Conservation (phyloP, 495 filamentous ascomycete genomes). For the Gamarada debralockiae region DNA sequence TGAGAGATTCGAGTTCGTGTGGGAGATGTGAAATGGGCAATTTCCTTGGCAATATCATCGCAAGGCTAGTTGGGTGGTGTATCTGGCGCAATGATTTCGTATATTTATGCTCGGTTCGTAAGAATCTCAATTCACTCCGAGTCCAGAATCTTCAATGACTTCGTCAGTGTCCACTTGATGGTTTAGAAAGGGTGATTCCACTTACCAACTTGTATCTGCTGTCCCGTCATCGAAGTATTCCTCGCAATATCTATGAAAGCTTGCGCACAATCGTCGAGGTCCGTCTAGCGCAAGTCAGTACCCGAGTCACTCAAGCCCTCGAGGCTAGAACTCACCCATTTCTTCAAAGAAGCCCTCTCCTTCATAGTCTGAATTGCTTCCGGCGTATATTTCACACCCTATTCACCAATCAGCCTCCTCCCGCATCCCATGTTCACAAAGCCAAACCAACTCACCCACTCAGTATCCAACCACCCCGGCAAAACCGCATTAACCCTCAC, state of each 20-base stretch:
- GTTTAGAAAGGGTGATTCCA: not conserved
- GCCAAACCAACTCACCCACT: slow-evolving; percentile 52
- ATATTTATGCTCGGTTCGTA: too few species aligned
- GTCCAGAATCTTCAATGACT: too few species aligned
- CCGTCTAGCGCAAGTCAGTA: slow-evolving; percentile 30
- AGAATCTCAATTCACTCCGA: too few species aligned
- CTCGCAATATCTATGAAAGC: slow-evolving; percentile 48
- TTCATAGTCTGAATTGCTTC: slow-evolving; percentile 37
- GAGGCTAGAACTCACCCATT: slow-evolving; percentile 31
- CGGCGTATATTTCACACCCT: slow-evolving; percentile 44
- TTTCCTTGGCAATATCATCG: too few species aligned
- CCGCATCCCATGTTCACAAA: not conserved
- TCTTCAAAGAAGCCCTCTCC: slow-evolving; percentile 38
- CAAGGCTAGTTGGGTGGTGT: too few species aligned
- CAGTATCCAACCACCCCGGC: slow-evolving; percentile 65
- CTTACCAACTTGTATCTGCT: slow-evolving; percentile 48
- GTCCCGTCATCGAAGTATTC: slow-evolving; percentile 56
- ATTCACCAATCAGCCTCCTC: slow-evolving; percentile 1
- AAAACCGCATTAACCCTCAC: slow-evolving; percentile 63
- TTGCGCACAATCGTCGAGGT: slow-evolving; percentile 53
- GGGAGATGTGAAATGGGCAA: too few species aligned
- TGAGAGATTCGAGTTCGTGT: too few species aligned
- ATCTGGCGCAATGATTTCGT: too few species aligned
- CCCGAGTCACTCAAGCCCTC: slow-evolving; percentile 9
- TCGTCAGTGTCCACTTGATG: not conserved